A percentile compares a stretch with the other conserved stretches of the same genome.
Evolutionary conservation across 225 moss, liverwort and hornwort species (phyloP).

Genomic region (Polytrichum commune): DNA sequence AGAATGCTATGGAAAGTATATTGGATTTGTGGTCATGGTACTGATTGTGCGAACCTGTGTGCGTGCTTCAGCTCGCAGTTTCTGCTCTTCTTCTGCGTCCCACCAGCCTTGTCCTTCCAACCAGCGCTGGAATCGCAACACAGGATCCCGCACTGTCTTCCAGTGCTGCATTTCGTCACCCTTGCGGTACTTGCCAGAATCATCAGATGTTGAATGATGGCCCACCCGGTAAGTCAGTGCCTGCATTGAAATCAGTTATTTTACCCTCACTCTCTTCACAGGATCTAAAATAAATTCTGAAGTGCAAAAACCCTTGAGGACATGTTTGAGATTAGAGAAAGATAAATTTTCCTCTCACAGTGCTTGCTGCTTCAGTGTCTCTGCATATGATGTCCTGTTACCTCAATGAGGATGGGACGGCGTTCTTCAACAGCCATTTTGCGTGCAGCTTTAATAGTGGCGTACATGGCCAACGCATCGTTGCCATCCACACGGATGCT

Average conservation of each 20-base stretch:
- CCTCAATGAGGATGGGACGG: constrained; percentile 87
- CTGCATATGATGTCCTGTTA: constrained; percentile 3
- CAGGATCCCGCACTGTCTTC: constrained; percentile 84
- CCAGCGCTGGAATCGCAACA: constrained; percentile 78
- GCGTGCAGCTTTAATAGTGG: constrained; percentile 79
- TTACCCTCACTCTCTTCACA: too few species aligned
- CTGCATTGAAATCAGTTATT: constrained; percentile 25
- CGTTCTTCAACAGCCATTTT: constrained; percentile 80
- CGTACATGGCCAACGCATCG: constrained; percentile 83
- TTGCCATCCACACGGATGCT: constrained; percentile 97
- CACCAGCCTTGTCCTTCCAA: constrained; percentile 80
- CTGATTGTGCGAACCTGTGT: constrained; percentile 27
- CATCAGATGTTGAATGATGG: constrained; percentile 98
- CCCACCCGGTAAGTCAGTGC: constrained; percentile 86
- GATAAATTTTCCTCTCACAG: too few species aligned
- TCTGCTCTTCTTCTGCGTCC: constrained; percentile 50
- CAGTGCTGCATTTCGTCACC: constrained; percentile 89
- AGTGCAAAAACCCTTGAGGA: too few species aligned
- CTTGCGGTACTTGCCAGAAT: constrained; percentile 90
- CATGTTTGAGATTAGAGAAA: too few species aligned
- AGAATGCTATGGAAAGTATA: too few species aligned
- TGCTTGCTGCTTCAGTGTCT: too few species aligned
- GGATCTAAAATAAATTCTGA: too few species aligned
- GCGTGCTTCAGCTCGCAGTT: constrained; percentile 48
- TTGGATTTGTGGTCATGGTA: too few species aligned